phyloP scores from a whole-genome alignment of 2,329 filamentous ascomycete genomes.

The Berkeleyomyces basicola region DNA sequence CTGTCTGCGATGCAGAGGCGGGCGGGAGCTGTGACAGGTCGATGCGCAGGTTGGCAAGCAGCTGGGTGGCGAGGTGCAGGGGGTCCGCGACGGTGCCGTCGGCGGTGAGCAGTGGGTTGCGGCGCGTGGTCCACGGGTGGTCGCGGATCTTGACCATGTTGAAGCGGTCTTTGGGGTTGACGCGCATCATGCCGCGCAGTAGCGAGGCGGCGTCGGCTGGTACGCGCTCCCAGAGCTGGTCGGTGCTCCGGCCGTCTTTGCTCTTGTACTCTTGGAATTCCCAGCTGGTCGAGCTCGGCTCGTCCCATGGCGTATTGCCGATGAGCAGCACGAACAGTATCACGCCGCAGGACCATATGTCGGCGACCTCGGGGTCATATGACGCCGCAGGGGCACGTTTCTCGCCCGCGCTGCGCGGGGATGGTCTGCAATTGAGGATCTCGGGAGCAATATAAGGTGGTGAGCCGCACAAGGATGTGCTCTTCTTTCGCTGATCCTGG shows the following conservation, averaged over 20 bases:
- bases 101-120: conserved; percentile 57
- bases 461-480: conserved; percentile 81
- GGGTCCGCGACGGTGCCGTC: conserved; percentile 66
- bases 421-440: conserved; percentile 45
- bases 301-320: conserved; percentile 96
- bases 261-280: conserved; percentile 80
- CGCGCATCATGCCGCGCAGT: conserved; percentile 80
- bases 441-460: conserved; percentile 96
- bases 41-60: conserved; percentile 82
- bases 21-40: conserved; percentile 40
- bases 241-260: conserved; percentile 62
- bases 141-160: conserved; percentile 71
- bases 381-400: conserved; percentile 30
- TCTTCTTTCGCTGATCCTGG: conserved; percentile 65
- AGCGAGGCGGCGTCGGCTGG: conserved; percentile 62
- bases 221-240: conserved; percentile 71
- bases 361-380: conserved; percentile 65
- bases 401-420: conserved; percentile 16
- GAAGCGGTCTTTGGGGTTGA: conserved; percentile 61
- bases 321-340: conserved; percentile 93
- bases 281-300: conserved; percentile 70
- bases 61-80: conserved; percentile 74
- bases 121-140: conserved; percentile 86
- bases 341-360: conserved; percentile 95
- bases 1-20: conserved; percentile 18